A percentile compares a stretch with the other conserved stretches of the same genome.
Evolutionary conservation across 768 basidiomycete species (phyloP).

Genomic region (Mycena vulgaris): DNA sequence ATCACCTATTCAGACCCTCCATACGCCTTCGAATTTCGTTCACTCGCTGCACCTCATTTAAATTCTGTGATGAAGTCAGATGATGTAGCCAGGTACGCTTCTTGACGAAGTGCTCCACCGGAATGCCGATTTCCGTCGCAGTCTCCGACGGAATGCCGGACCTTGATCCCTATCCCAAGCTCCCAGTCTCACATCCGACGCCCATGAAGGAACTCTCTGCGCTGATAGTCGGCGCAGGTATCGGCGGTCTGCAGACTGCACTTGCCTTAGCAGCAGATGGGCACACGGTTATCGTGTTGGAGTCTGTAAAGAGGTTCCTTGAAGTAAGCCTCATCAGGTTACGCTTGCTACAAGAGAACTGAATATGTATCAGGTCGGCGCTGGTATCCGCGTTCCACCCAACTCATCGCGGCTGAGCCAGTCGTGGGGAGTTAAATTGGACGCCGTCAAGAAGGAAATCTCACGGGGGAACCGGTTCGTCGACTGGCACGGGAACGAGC

Average conservation of each 20-base stretch:
- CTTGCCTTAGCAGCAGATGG: slow-evolving; percentile 38
- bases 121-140: no score
- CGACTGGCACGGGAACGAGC: slow-evolving; percentile 28
- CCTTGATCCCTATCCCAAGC: no score
- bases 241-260: slow-evolving; percentile 40
- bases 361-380: slow-evolving; percentile 50
- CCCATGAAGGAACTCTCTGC: slow-evolving; percentile 27
- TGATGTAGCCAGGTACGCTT: no score
- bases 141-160: slow-evolving; percentile 9
- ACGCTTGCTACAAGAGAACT: background rate
- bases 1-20: no score
- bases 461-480: slow-evolving; percentile 38
- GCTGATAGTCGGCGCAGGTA: slow-evolving; percentile 34
- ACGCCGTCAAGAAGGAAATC: slow-evolving; percentile 21
- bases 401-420: slow-evolving; percentile 35
- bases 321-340: background rate
- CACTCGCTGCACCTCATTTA: no score
- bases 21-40: no score
- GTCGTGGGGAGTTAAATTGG: slow-evolving; percentile 34
- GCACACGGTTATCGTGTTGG: slow-evolving; percentile 29
- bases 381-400: slow-evolving; percentile 57
- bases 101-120: no score
- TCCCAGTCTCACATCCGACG: background rate
- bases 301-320: slow-evolving; percentile 32
- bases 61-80: no score